These are phyloP conservation scores for Biscogniauxia mediterranea DNA, from an alignment of 2,329 filamentous ascomycete genomes.

Conservation along the genomic window DNA sequence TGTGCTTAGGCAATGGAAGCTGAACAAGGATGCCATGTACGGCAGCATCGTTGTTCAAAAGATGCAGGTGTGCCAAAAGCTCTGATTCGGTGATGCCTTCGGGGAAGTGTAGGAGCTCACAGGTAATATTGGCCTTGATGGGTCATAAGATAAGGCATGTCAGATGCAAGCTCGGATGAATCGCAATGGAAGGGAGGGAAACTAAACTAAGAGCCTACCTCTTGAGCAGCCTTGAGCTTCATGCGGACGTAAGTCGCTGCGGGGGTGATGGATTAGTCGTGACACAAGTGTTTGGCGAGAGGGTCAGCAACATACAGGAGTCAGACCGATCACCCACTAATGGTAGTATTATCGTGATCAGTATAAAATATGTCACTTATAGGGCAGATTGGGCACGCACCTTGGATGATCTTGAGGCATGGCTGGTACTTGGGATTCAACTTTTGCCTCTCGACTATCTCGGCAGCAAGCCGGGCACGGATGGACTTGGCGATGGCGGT, in stretches of 20 bases:
- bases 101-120: constrained; percentile 80
- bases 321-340: constrained; percentile 89
- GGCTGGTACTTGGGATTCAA: constrained; percentile 85
- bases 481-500: constrained; percentile 92
- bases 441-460: constrained; percentile 80
- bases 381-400: constrained; percentile 44
- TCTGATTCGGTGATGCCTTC: constrained; percentile 81
- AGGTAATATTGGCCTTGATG: constrained; percentile 80
- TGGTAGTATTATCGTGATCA: constrained; percentile 13
- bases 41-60: constrained; percentile 79
- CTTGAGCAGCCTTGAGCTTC: constrained; percentile 95
- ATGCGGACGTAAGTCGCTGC: constrained; percentile 97
- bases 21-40: constrained; percentile 95
- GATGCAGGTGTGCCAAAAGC: constrained; percentile 76
- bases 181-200: too few relatives aligned
- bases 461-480: constrained; percentile 73
- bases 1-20: constrained; percentile 81
- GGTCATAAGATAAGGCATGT: constrained; percentile 14
- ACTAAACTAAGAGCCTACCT: constrained; percentile 54
- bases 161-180: neutral
- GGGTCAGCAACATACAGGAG: constrained; percentile 63
- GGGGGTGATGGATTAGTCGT: constrained; percentile 32
- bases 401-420: constrained; percentile 91
- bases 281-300: constrained; percentile 12
- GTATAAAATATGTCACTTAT: neutral